These are phyloP conservation scores for Xylaria sp. DNA, from an alignment of 2,329 filamentous ascomycete genomes.

Conservation along the genomic window DNA sequence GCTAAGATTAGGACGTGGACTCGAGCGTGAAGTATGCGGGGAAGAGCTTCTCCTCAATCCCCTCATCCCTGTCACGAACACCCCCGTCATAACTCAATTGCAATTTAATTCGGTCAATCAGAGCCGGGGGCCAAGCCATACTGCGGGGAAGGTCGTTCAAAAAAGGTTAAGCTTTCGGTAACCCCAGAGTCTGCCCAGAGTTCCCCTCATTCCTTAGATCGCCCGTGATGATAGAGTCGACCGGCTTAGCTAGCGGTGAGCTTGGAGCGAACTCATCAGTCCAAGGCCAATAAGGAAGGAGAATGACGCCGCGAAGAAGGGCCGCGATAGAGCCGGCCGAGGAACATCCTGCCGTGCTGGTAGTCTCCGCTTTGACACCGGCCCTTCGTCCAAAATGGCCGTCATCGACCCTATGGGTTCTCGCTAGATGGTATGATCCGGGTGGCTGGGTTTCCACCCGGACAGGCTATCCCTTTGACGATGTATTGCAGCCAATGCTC, in stretches of 20 bases:
- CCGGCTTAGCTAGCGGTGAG: neutral
- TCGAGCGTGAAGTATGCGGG: constrained; percentile 9
- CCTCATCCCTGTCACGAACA: neutral
- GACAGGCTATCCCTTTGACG: neutral
- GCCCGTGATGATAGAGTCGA: neutral
- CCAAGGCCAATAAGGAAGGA: constrained; percentile 4
- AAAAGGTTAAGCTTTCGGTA: constrained; percentile 6
- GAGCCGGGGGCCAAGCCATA: neutral
- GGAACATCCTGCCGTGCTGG: neutral
- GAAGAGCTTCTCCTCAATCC: constrained; percentile 27
- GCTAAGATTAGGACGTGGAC: neutral
- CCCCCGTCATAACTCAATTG: constrained; percentile 16
- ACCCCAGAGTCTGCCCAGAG: constrained; percentile 21
- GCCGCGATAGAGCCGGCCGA: constrained; percentile 28
- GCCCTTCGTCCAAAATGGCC: neutral
- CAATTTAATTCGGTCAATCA: constrained; percentile 12
- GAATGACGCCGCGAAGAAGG: constrained; percentile 17
- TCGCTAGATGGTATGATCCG: neutral
- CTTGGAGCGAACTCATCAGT: constrained; percentile 5
- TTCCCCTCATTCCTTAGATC: constrained; percentile 20
- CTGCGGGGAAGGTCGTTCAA: constrained; percentile 3
- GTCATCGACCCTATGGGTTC: neutral
- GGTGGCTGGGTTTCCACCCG: neutral
- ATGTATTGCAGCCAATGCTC: neutral
- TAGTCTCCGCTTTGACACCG: neutral